Base-by-base conservation (phyloP, 768 basidiomycete species). In the Boletus speciosus region DNA sequence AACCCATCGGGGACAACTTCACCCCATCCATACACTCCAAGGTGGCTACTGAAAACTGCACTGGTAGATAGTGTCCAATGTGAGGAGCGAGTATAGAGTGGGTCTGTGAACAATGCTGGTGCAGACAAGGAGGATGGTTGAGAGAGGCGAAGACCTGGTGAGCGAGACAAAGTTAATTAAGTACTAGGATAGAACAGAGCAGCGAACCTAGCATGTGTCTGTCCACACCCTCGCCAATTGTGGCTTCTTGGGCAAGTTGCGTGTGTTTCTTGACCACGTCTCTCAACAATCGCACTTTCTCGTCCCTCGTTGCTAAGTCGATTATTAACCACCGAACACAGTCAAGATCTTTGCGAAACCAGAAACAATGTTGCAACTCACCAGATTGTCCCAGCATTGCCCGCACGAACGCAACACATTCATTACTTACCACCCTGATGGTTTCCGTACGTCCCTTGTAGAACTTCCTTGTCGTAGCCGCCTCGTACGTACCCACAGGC, bases 1-100 rank as follows among this genome's bases (percentile, higher is more conserved):
- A 95, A 98, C 1, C 95, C 95, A 59, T 97, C 86, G 1, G 90
- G 86, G 25, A 96, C 92, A 42, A 98, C 90, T 79, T 93, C 90
- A 46, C 95, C 95, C 95, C 95, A 98, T 14, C 94, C 94, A 70
- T 97, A 93, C 21, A 79, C 83, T 36, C 78, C 80, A 64, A 98
- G 84, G 69, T 90, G 86, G 55, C 85, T 85, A n/a, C 88, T 91
- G 62, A 88, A 89, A 31, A 98, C 77, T 5, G 91, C 88, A 49
- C 90, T 93, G 15, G 95, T 98, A 67, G 91, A 94, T 60, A 98
- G 74, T 6, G 85, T 84, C 95, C 95, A 98, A 58, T 88, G 77
- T 43, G 82, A 85, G 31, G 86, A 84, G 29, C 88, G 82, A 40
- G 74, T 71, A 62, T 81, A 84, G 21, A 93, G 79, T 12, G 89